Conservation (phyloP, 2,329 filamentous ascomycete species). For the Pezicula carpinea region DNA sequence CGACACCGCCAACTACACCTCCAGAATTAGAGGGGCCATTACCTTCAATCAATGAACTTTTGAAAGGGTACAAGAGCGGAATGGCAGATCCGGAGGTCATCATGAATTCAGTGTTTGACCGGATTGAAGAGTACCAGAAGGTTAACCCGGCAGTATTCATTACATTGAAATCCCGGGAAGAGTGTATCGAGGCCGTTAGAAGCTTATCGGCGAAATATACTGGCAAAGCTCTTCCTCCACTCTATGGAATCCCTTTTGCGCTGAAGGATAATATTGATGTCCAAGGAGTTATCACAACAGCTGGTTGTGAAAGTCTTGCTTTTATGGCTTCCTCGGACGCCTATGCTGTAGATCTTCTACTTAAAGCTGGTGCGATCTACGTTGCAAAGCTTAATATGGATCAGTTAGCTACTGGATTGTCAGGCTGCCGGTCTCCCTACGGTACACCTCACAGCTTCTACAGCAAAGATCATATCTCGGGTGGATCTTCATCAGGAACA, state of each 20-base stretch:
- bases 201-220: constrained; percentile 35
- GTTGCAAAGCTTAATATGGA: constrained; percentile 57
- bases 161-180: constrained; percentile 34
- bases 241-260: constrained; percentile 52
- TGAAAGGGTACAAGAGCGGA: constrained; percentile 38
- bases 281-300: constrained; percentile 44
- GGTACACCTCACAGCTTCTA: constrained; percentile 50
- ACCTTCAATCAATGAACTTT: constrained; percentile 34
- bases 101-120: constrained; percentile 38
- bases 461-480: constrained; percentile 44
- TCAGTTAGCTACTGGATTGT: constrained; percentile 57
- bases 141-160: constrained; percentile 49
- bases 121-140: constrained; percentile 42
- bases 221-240: constrained; percentile 40
- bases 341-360: constrained; percentile 40
- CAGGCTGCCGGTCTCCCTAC: constrained; percentile 53
- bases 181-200: constrained; percentile 35
- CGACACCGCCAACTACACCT: constrained; percentile 20
- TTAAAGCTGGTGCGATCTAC: constrained; percentile 48
- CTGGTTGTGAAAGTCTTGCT: constrained; percentile 44
- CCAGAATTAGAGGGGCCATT: constrained; percentile 14
- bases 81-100: constrained; percentile 37
- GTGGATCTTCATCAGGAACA: constrained; percentile 49
- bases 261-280: constrained; percentile 54
- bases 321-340: constrained; percentile 43